A percentile compares a stretch with the other conserved stretches of the same genome.
Conservation (phyloP, 345 rosid genomes). For the Conringia planisiliqua region DNA sequence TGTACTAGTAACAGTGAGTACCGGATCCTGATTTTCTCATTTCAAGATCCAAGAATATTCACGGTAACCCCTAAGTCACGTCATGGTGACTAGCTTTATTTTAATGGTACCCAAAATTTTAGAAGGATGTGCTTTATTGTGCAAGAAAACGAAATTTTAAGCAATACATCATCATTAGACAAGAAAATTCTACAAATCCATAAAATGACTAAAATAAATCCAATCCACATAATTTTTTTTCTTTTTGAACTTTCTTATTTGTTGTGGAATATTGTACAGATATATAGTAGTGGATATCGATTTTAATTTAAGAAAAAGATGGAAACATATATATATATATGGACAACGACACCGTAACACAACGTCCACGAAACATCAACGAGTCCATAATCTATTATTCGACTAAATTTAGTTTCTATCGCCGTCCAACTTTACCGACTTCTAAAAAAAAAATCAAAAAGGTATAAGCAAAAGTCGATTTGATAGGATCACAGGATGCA, state of each 20-base stretch:
- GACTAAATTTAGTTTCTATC: not conserved
- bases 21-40: slow-evolving; percentile 10
- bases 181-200: not conserved
- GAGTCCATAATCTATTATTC: slow-evolving; percentile 22
- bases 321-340: slow-evolving; percentile 10
- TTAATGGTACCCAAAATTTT: not conserved
- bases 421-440: slow-evolving; percentile 18
- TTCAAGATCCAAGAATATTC: slow-evolving; percentile 32
- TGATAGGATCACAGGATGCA: slow-evolving; percentile 23
- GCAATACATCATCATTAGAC: slow-evolving; percentile 5
- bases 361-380: slow-evolving; percentile 28
- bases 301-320: not conserved
- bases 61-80: slow-evolving; percentile 4
- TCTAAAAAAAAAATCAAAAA: not conserved
- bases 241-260: not conserved
- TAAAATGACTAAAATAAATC: not conserved
- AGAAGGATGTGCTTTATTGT: not conserved
- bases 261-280: not conserved
- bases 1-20: not conserved
- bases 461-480: slow-evolving; percentile 4
- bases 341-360: slow-evolving; percentile 18
- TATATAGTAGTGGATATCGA: not conserved
- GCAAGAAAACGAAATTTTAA: not conserved
- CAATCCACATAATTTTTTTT: not conserved
- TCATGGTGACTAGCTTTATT: slow-evolving; percentile 14